phyloP scores from a whole-genome alignment of 129 eudicot genomes.

The Erigeron canadensis region DNA sequence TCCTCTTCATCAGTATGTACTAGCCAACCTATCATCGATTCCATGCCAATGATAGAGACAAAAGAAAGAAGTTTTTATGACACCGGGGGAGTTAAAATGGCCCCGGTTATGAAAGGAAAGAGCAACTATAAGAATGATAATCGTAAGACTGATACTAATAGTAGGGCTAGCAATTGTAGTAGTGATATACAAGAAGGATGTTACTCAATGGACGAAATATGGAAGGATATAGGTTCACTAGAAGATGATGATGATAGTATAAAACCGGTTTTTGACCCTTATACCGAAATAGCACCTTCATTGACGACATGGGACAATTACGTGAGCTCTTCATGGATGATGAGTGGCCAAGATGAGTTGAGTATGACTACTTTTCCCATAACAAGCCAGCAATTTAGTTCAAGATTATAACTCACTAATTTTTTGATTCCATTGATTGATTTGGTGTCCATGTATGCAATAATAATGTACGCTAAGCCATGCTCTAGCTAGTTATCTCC shows the following conservation, averaged over 20 bases:
- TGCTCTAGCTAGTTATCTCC: neutral
- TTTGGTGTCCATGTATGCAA: conserved; percentile 29
- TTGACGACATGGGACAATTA: conserved; percentile 51
- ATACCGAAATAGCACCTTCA: conserved; percentile 41
- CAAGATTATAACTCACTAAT: conserved; percentile 27
- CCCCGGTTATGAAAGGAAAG: conserved; percentile 16
- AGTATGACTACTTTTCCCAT: conserved; percentile 24
- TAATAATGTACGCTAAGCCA: conserved; percentile 25
- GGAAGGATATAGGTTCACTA: conserved; percentile 38
- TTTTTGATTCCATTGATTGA: conserved; percentile 27
- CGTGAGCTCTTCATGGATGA: conserved; percentile 48
- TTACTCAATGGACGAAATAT: conserved; percentile 69
- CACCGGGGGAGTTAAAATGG: conserved; percentile 42
- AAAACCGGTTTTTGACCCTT: conserved; percentile 46
- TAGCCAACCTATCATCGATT: conserved; percentile 32
- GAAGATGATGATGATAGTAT: conserved; percentile 38
- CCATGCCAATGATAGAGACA: conserved; percentile 28
- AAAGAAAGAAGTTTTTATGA: conserved; percentile 45
- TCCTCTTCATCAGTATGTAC: conserved; percentile 38
- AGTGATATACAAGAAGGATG: conserved; percentile 28
- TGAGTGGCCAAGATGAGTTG: conserved; percentile 46
- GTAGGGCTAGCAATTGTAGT: conserved; percentile 15
- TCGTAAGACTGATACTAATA: conserved; percentile 22
- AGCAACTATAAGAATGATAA: conserved; percentile 10
- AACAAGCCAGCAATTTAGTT: conserved; percentile 25